Percentiles rank a stretch among this genome's conserved stretches.
Evolutionary conservation across 495 filamentous ascomycete species (phyloP).

Genomic region (Filosporella fistucella): DNA sequence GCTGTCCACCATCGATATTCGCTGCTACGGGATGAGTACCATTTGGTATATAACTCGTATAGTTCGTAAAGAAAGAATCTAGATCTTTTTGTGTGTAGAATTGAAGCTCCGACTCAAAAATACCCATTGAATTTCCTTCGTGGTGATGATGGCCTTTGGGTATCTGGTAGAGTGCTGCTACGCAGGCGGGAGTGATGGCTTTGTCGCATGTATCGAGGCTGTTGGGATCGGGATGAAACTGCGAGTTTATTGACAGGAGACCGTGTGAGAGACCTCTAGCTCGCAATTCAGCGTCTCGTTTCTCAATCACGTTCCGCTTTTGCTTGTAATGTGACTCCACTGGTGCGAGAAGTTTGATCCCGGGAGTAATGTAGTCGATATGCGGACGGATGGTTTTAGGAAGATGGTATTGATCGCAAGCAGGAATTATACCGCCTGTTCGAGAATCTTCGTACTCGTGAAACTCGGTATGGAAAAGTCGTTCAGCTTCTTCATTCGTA

Average conservation of each 20-base stretch:
- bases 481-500: slow-evolving; percentile 16
- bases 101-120: slow-evolving; percentile 16
- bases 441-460: slow-evolving; percentile 13
- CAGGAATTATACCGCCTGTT: slow-evolving; percentile 10
- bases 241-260: neutral
- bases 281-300: no score
- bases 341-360: slow-evolving; percentile 3
- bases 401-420: slow-evolving; percentile 18
- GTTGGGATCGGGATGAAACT: neutral
- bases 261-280: no score
- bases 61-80: slow-evolving; percentile 1
- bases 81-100: slow-evolving; percentile 10
- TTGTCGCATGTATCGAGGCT: slow-evolving; percentile 16
- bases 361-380: slow-evolving; percentile 17
- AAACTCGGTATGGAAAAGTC: slow-evolving; percentile 12
- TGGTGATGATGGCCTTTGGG: neutral
- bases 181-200: slow-evolving; percentile 26
- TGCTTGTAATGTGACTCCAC: no score
- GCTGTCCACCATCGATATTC: slow-evolving; percentile 8
- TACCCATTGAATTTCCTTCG: slow-evolving; percentile 22
- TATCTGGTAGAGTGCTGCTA: slow-evolving; percentile 23
- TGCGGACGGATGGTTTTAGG: slow-evolving; percentile 12
- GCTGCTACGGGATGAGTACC: neutral
- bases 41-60: neutral
- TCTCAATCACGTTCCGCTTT: slow-evolving; percentile 1